Evolutionary conservation across 163 green algal species (phyloP), one percentile per base, ranked within the genome.

Genomic region (Chlamydomonas reinhardtii): DNA sequence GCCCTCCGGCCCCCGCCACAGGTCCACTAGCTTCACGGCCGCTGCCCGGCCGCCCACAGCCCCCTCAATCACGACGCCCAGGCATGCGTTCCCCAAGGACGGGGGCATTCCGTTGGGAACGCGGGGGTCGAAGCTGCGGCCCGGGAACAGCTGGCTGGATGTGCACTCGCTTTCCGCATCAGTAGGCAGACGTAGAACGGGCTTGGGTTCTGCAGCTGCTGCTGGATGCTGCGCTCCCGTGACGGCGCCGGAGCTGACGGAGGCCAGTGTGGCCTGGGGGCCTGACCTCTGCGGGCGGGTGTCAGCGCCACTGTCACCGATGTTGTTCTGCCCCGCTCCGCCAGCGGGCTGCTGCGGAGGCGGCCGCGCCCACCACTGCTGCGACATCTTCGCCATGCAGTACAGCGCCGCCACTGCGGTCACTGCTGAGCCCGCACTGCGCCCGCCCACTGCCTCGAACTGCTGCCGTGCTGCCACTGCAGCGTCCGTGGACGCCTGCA

Each of bases 371-470:
- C 68, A 73, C 68, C 68, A 73, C 68, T 48, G 68, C 68, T 73
- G 68, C 16, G 68, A 43, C 68, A 73, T n/a, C 14, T 48, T 43
- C 32, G 32, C 32, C 31, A 48, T 73, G 32, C 68, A 73, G 68
- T 73, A 73, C 68, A 73, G 68, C 68, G 32, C 68, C 68, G 68
- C 68, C 68, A 48, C 32, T 31, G 68, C 68, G 15, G 68, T 73
- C 68, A 73, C 32, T 19, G 68, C 43, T n/a, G n/a, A n/a, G 17
- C 39, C 68, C 68, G 32, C 68, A 52, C 68, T 48, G 17, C 19
- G 31, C 68, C 2, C 68, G 12, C 68, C 20, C 17, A 29, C 31
- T 17, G 32, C 31, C 68, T 73, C 25, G 68, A 48, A 9, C 68
- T 48, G 68, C 68, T 52, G 29, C 68, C 14, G 32, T 52, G 68